Percentiles rank a stretch among this genome's conserved stretches.
phyloP scores from a whole-genome alignment of 2,329 filamentous ascomycete genomes.

The Graphilbum ipis-grandicollis region DNA sequence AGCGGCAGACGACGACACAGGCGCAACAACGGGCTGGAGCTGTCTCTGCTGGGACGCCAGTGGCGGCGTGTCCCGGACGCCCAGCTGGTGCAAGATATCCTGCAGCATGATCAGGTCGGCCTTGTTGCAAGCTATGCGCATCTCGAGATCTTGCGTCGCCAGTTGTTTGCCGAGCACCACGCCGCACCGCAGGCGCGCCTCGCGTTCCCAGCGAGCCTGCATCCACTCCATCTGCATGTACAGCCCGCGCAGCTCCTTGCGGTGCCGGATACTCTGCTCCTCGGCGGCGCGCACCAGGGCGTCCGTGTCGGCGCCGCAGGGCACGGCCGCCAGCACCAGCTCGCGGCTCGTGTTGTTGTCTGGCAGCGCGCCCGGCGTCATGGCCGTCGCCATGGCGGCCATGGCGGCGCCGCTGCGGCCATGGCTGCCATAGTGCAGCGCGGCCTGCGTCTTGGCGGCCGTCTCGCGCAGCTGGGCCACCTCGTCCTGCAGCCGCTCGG shows the following conservation, averaged over 20 bases:
- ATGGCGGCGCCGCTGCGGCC: conserved; percentile 6
- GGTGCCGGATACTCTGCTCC: conserved; percentile 50
- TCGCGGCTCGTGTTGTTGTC: conserved; percentile 4
- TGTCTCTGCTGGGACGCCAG: too few species aligned
- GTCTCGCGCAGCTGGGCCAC: conserved; percentile 26
- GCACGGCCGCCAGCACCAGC: conserved; percentile 6
- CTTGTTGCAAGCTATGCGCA: conserved; percentile 84
- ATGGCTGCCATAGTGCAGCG: conserved; percentile 8
- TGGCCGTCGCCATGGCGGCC: conserved; percentile 1
- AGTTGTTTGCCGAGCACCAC: conserved; percentile 78
- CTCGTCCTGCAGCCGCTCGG: conserved; percentile 36
- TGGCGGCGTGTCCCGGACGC: conserved; percentile 15
- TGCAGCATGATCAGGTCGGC: conserved; percentile 75
- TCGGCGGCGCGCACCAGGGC: conserved; percentile 40
- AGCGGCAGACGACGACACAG: neutral
- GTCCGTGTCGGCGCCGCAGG: conserved; percentile 32
- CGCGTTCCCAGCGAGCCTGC: conserved; percentile 62
- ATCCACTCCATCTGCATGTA: conserved; percentile 85
- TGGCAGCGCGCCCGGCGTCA: conserved; percentile 2
- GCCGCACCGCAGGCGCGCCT: conserved; percentile 63
- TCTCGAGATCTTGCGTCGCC: conserved; percentile 59
- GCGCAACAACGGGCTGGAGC: neutral
- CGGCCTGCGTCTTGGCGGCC: conserved; percentile 18
- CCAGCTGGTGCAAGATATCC: conserved; percentile 53
- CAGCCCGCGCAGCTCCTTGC: conserved; percentile 64